phyloP scores from a whole-genome alignment of 139 green algal genomes.

The Micractinium sp. region DNA sequence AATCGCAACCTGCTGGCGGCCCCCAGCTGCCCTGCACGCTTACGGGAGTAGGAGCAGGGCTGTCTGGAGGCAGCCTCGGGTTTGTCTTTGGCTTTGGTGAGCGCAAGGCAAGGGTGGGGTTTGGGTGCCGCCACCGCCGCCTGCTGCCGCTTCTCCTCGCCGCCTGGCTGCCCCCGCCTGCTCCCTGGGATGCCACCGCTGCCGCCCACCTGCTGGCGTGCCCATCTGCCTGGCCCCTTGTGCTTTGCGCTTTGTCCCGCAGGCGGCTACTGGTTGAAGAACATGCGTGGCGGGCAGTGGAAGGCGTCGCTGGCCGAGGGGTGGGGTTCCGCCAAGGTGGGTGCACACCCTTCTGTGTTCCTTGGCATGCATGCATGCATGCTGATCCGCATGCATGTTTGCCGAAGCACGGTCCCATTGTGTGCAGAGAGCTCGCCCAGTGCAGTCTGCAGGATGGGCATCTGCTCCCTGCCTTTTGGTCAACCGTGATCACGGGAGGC shows the following conservation, averaged over 20 bases:
- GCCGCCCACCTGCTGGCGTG: background rate
- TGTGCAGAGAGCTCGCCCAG: background rate
- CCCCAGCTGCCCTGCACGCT: slow-evolving; percentile 58
- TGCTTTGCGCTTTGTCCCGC: background rate
- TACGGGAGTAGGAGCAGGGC: slow-evolving; percentile 45
- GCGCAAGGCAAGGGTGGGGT: background rate
- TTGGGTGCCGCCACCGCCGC: background rate
- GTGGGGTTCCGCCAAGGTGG: slow-evolving; percentile 53
- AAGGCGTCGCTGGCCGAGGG: slow-evolving; percentile 51
- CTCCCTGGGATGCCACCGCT: background rate
- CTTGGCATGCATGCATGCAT: background rate
- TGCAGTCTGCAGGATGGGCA: too few relatives aligned
- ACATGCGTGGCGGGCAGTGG: slow-evolving; percentile 38
- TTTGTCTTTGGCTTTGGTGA: slow-evolving; percentile 72
- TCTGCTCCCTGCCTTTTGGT: too few relatives aligned
- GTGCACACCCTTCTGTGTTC: background rate
- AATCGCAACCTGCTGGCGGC: background rate
- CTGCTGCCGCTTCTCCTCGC: background rate
- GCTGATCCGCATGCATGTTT: background rate
- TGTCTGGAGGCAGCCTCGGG: slow-evolving; percentile 57
- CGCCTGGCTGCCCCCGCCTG: too few relatives aligned
- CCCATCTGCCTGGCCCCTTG: background rate
- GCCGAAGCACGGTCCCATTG: background rate
- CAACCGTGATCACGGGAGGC: too few relatives aligned
- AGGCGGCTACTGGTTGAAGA: slow-evolving; percentile 49